phyloP scores from a whole-genome alignment of 2,329 filamentous ascomycete species.

The Teratosphaeria nubilosa region DNA sequence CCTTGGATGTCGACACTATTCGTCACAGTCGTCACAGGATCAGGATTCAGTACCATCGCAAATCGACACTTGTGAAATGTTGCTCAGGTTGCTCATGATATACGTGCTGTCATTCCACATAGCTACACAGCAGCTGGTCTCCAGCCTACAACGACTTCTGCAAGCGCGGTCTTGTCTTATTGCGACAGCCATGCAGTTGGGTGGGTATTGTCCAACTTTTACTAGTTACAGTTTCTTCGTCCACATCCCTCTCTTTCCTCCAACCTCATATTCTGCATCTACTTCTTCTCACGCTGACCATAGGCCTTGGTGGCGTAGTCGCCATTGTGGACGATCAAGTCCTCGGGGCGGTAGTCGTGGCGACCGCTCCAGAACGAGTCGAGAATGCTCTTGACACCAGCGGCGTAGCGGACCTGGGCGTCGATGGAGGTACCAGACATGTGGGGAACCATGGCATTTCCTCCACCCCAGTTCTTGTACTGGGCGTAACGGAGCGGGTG shows the following conservation, averaged over 20 bases:
- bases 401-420: constrained; percentile 65
- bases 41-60: not conserved
- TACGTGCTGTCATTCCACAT: not conserved
- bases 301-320: constrained; percentile 95
- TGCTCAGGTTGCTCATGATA: not conserved
- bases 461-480: constrained; percentile 89
- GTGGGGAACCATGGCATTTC: constrained; percentile 98
- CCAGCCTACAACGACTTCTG: not conserved
- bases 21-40: not conserved
- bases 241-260: not conserved
- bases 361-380: constrained; percentile 81
- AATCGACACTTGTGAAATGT: not conserved
- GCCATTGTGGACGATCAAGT: constrained; percentile 80
- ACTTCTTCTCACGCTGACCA: constrained; percentile 48
- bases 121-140: not conserved
- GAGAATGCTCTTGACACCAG: constrained; percentile 69
- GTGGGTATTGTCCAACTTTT: not conserved
- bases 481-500: constrained; percentile 78
- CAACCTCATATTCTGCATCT: not conserved
- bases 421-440: constrained; percentile 99
- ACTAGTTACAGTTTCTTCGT: not conserved
- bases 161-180: not conserved
- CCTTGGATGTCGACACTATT: not conserved
- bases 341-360: constrained; percentile 79
- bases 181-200: not conserved